These are phyloP conservation scores for Mycosphaerella arachidis DNA, from an alignment of 2,329 filamentous ascomycete genomes.

Conservation along the genomic window DNA sequence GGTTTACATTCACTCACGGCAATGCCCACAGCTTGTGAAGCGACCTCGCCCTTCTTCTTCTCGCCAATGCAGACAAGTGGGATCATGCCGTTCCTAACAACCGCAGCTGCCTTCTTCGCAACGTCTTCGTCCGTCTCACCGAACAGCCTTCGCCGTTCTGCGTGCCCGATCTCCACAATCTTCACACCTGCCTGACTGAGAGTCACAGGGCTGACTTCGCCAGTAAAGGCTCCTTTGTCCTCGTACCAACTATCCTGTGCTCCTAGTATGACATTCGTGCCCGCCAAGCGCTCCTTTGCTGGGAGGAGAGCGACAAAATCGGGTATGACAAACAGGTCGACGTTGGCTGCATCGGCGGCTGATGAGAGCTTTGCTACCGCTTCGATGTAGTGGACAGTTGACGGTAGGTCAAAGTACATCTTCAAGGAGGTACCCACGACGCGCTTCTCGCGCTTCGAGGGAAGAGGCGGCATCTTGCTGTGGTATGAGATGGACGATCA, in stretches of 20 bases:
- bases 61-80: slow-evolving; percentile 81
- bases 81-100: slow-evolving; percentile 63
- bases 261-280: slow-evolving; percentile 57
- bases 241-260: slow-evolving; percentile 73
- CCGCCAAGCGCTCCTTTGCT: slow-evolving; percentile 44
- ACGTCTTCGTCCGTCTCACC: slow-evolving; percentile 67
- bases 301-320: slow-evolving; percentile 67
- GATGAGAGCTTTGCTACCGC: slow-evolving; percentile 42
- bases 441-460: slow-evolving; percentile 46
- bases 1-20: slow-evolving; percentile 63
- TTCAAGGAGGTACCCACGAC: slow-evolving; percentile 71
- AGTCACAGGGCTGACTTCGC: slow-evolving; percentile 67
- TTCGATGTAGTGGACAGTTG: slow-evolving; percentile 51
- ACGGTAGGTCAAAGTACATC: slow-evolving; percentile 70
- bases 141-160: slow-evolving; percentile 68
- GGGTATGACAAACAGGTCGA: slow-evolving; percentile 73
- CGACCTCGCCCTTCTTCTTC: slow-evolving; percentile 45
- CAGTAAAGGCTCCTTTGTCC: slow-evolving; percentile 68
- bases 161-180: slow-evolving; percentile 76
- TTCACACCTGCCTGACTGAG: slow-evolving; percentile 63
- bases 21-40: slow-evolving; percentile 47
- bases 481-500: background rate
- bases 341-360: slow-evolving; percentile 51
- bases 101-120: slow-evolving; percentile 65
- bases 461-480: slow-evolving; percentile 29